These are phyloP conservation scores for Fusarium sp. DNA, from an alignment of 2,329 filamentous ascomycete genomes.

Conservation along the genomic window DNA sequence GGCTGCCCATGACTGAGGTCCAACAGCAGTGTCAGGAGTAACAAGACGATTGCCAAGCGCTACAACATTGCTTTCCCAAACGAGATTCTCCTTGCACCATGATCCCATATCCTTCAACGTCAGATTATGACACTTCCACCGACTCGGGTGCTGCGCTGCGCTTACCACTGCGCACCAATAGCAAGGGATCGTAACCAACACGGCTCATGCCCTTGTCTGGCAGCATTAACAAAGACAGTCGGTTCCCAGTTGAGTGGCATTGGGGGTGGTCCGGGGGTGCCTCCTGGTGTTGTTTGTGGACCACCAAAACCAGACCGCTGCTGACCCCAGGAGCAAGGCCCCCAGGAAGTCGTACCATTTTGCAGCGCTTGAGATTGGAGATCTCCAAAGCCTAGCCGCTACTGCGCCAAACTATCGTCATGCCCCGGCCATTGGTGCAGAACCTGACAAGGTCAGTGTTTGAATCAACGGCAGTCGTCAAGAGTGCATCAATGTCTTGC, in stretches of 20 bases:
- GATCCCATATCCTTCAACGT: constrained; percentile 11
- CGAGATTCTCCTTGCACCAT: constrained; percentile 12
- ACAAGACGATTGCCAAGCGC: constrained; percentile 33
- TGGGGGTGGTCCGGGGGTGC: constrained; percentile 37
- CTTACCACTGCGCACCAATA: constrained; percentile 8
- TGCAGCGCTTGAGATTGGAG: constrained; percentile 49
- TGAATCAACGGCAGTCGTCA: constrained; percentile 34
- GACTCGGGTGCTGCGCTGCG: constrained; percentile 12
- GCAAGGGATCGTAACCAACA: constrained; percentile 13
- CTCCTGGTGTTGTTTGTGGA: constrained; percentile 39
- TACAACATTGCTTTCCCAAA: constrained; percentile 31
- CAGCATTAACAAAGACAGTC: constrained; percentile 26
- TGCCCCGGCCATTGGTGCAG: constrained; percentile 46
- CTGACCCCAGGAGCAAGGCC: constrained; percentile 40
- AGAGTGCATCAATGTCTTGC: constrained; percentile 37
- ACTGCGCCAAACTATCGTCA: constrained; percentile 47
- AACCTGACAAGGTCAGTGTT: constrained; percentile 34
- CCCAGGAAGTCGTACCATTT: constrained; percentile 51
- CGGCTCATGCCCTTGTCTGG: constrained; percentile 20
- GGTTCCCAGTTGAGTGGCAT: constrained; percentile 42
- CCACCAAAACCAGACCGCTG: constrained; percentile 44
- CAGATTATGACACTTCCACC: constrained; percentile 14
- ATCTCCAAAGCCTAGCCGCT: constrained; percentile 49
- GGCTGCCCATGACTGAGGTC: constrained; percentile 30
- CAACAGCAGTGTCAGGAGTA: constrained; percentile 39